Evolutionary conservation across 345 rosid species (phyloP).

Genomic region (Durio zibethinus): DNA sequence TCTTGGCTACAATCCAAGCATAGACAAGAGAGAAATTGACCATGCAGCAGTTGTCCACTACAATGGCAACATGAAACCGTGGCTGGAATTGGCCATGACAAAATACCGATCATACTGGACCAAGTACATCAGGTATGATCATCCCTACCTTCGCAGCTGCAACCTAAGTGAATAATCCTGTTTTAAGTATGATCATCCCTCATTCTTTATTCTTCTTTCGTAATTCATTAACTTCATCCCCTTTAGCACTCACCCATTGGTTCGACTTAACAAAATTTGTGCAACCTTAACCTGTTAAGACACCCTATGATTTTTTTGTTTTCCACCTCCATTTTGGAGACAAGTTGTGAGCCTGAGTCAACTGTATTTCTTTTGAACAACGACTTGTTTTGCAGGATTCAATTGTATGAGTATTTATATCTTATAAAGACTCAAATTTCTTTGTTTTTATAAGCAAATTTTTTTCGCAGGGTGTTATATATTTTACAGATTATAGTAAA

Average conservation of each 20-base stretch:
- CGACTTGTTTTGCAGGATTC: slow-evolving; percentile 8
- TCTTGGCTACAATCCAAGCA: slow-evolving; percentile 91
- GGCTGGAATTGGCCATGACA: slow-evolving; percentile 97
- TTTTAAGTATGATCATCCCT: slow-evolving; percentile 7
- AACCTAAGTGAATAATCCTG: slow-evolving; percentile 52
- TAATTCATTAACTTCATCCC: slow-evolving; percentile 45
- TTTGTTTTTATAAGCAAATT: neutral
- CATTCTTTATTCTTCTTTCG: slow-evolving; percentile 36
- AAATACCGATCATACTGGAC: slow-evolving; percentile 89
- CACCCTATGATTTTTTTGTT: neutral
- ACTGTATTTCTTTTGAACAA: slow-evolving; percentile 21
- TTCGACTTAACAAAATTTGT: slow-evolving; percentile 22
- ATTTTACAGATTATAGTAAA: too few species aligned
- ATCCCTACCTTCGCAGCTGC: slow-evolving; percentile 82
- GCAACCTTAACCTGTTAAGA: slow-evolving; percentile 26
- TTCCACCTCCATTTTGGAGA: neutral
- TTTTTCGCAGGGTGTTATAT: too few species aligned
- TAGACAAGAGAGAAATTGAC: slow-evolving; percentile 72
- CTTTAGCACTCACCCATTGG: slow-evolving; percentile 7
- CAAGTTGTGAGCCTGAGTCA: slow-evolving; percentile 16
- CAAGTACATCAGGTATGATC: slow-evolving; percentile 82
- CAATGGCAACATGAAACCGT: slow-evolving; percentile 99
- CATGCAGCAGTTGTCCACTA: slow-evolving; percentile 93
- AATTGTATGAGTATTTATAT: neutral
- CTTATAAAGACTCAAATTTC: neutral